Percentiles rank a stretch among this genome's conserved stretches.
Evolutionary conservation across 176 grass and related monocot genomes (phyloP).

Genomic region (sorghum (Sorghum bicolor)): Sorghum_bicolor_NCBIv3 NC_012871.2:75338501-75339000

Average conservation of each 20-base stretch:
- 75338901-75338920: too few relatives aligned
- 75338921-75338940: too few relatives aligned
- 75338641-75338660: constrained; percentile 15
- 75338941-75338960: too few relatives aligned
- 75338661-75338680: neutral
- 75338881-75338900: too few relatives aligned
- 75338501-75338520: constrained; percentile 29
- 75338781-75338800: too few relatives aligned
- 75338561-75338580: constrained; percentile 36
- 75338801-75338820: too few relatives aligned
- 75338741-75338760: neutral
- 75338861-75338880: too few relatives aligned
- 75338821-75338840: too few relatives aligned
- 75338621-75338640: constrained; percentile 15
- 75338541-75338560: constrained; percentile 6
- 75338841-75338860: too few relatives aligned
- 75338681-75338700: neutral
- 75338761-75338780: too few relatives aligned
- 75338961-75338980: too few relatives aligned
- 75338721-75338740: neutral
- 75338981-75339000: too few relatives aligned
- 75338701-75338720: neutral
- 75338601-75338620: constrained; percentile 15
- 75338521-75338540: constrained; percentile 33
- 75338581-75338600: constrained; percentile 39